Percentiles rank a stretch among this genome's conserved stretches.
Conservation (phyloP, 2,329 filamentous ascomycete species). For the Zasmidium cellare region DNA sequence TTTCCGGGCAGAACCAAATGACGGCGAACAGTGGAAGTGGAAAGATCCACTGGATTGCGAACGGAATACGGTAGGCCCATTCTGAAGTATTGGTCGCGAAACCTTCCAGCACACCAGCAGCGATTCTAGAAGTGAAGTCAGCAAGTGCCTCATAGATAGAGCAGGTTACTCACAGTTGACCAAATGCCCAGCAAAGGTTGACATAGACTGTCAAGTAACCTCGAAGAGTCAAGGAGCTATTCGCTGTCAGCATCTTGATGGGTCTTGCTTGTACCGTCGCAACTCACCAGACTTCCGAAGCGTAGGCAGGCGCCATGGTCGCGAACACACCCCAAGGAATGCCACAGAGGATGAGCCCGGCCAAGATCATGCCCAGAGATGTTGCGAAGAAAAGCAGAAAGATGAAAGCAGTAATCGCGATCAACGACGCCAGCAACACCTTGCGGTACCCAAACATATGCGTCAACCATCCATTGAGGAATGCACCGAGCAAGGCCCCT, state of each 20-base stretch:
- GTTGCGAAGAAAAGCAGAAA: slow-evolving; percentile 44
- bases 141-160: too few species aligned
- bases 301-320: slow-evolving; percentile 10
- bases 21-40: slow-evolving; percentile 29
- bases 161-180: too few species aligned
- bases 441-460: slow-evolving; percentile 46
- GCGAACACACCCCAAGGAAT: slow-evolving; percentile 36
- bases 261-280: too few species aligned
- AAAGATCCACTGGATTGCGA: slow-evolving; percentile 40
- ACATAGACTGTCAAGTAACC: slow-evolving; percentile 57
- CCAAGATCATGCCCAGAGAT: slow-evolving; percentile 29
- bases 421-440: slow-evolving; percentile 61
- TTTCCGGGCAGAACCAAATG: slow-evolving; percentile 27
- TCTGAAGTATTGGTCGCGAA: slow-evolving; percentile 16
- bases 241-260: not conserved
- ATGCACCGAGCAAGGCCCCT: slow-evolving; percentile 61
- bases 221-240: slow-evolving; percentile 49
- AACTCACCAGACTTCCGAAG: slow-evolving; percentile 1
- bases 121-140: too few species aligned
- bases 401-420: slow-evolving; percentile 57
- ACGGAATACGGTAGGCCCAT: slow-evolving; percentile 42
- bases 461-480: slow-evolving; percentile 67
- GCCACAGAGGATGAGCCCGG: slow-evolving; percentile 46
- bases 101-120: slow-evolving; percentile 35
- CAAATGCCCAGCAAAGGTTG: slow-evolving; percentile 44